phyloP scores from a whole-genome alignment of 2,329 filamentous ascomycete genomes.

The Beauveria australis region DNA sequence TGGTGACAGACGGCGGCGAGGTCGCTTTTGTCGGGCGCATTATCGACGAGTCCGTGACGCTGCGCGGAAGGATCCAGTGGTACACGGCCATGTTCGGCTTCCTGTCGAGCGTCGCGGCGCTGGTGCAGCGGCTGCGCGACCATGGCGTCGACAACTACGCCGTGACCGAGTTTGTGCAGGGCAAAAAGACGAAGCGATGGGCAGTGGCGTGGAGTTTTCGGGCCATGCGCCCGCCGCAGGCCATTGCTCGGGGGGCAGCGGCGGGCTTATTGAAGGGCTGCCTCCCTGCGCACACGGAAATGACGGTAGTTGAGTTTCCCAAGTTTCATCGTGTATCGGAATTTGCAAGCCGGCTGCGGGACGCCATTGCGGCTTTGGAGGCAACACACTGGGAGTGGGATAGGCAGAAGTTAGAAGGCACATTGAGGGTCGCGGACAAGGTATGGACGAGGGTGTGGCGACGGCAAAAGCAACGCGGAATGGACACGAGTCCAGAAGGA shows the following conservation, averaged over 20 bases:
- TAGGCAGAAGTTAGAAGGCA: slow-evolving; percentile 40
- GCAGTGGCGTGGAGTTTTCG: slow-evolving; percentile 81
- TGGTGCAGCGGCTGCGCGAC: slow-evolving; percentile 52
- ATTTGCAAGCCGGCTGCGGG: slow-evolving; percentile 28
- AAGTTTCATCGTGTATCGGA: slow-evolving; percentile 30
- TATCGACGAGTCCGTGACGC: slow-evolving; percentile 56
- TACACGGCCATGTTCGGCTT: slow-evolving; percentile 91
- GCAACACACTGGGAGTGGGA: slow-evolving; percentile 59
- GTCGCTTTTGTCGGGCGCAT: slow-evolving; percentile 65
- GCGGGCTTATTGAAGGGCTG: slow-evolving; percentile 32
- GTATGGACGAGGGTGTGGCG: slow-evolving; percentile 74
- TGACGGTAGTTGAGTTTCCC: slow-evolving; percentile 37
- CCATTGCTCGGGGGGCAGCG: slow-evolving; percentile 36
- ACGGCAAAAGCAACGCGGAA: slow-evolving; percentile 46
- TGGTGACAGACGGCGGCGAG: slow-evolving; percentile 77
- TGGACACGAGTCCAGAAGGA: slow-evolving; percentile 29
- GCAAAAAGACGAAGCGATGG: slow-evolving; percentile 74
- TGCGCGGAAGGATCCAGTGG: slow-evolving; percentile 64
- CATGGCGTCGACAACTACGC: slow-evolving; percentile 67
- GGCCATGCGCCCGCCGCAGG: slow-evolving; percentile 50
- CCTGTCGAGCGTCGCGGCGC: slow-evolving; percentile 54
- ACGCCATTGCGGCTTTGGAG: slow-evolving; percentile 46
- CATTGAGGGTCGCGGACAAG: slow-evolving; percentile 58
- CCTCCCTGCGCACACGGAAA: slow-evolving; percentile 35
- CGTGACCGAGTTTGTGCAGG: slow-evolving; percentile 71